Base-by-base conservation (phyloP, 371 early-diverging fungal species). In the Rhizopus sp. region DNA sequence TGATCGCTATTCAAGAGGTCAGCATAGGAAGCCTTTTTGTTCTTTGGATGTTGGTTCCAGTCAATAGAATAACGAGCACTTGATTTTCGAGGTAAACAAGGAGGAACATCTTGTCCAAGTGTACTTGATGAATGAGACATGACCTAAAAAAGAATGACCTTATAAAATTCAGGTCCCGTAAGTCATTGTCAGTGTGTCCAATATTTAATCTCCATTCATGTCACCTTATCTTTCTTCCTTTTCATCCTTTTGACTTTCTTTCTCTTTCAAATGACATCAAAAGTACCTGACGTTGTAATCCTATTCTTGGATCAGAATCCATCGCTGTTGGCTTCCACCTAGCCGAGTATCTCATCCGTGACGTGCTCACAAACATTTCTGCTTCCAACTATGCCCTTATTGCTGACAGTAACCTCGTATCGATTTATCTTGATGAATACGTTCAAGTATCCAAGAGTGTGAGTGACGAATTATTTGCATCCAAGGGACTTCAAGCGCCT, bases 311-410 rank as follows among this genome's bases (percentile, higher is more conserved):
- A 13, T 57, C 77, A 56, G 95, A 97, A 62, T 83, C 91, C 46
- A 94, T 96, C 70, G 73, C 89, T 53, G 83, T 93, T 41, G 98
- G 98, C 9, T 88, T 88, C 64, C 88, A 88, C 67, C 69, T 97
- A 48, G 83, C 86, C 7, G 83, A 85, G 55, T 85, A 88, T 63
- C 81, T 95, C 34, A 78, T 89, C 50, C 67, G 80, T 15, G 93
- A 96, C 59, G 75, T 94, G n/a, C 75, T 93, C 37, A 63, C 77
- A 23, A 81, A 71, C 66, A 78, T 93, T 59, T 82, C 87, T n/a
- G 84, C 88, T 5, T 93, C 94, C 17, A 88, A 90, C 64, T 93
- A 92, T 75, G 91, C 94, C 42, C 68, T 98, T 59, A 82, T 95
- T 57, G 93, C 97, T 3, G 98, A 98, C 75, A 78, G 73, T 34